Evolutionary conservation across 768 basidiomycete genomes (phyloP).

Genomic region (Lactarius evosmus): DNA sequence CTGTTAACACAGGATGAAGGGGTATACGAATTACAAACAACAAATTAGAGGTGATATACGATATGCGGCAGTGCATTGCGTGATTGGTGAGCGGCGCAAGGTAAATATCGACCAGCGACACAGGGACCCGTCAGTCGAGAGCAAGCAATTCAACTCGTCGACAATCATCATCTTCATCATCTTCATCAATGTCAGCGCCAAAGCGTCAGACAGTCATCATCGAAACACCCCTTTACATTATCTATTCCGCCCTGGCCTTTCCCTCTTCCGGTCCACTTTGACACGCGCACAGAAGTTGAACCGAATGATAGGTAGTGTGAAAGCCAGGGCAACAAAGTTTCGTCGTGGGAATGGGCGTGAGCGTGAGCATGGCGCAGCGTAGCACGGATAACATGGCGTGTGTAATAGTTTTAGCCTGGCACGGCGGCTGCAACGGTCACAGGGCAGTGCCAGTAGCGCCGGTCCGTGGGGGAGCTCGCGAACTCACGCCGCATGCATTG

Average conservation of each 20-base stretch:
- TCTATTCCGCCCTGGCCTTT: background rate
- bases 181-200: conserved; percentile 12
- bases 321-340: background rate
- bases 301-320: background rate
- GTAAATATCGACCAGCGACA: conserved; percentile 23
- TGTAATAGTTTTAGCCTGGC: background rate
- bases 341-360: background rate
- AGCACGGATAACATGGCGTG: background rate
- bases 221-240: background rate
- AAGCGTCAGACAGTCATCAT: conserved; percentile 4
- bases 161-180: conserved; percentile 9
- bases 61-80: conserved; percentile 6
- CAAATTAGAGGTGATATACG: background rate
- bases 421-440: background rate
- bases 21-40: conserved; percentile 16
- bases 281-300: background rate
- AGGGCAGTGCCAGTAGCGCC: background rate
- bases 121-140: background rate
- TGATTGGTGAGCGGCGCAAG: background rate
- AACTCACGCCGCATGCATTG: conserved; percentile 15
- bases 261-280: background rate
- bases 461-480: background rate
- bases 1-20: conserved; percentile 10
- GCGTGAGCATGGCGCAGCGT: background rate
- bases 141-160: background rate